These are phyloP conservation scores for Tricholoma bakamatsutake DNA, from an alignment of 768 basidiomycete species.

Conservation along the genomic window DNA sequence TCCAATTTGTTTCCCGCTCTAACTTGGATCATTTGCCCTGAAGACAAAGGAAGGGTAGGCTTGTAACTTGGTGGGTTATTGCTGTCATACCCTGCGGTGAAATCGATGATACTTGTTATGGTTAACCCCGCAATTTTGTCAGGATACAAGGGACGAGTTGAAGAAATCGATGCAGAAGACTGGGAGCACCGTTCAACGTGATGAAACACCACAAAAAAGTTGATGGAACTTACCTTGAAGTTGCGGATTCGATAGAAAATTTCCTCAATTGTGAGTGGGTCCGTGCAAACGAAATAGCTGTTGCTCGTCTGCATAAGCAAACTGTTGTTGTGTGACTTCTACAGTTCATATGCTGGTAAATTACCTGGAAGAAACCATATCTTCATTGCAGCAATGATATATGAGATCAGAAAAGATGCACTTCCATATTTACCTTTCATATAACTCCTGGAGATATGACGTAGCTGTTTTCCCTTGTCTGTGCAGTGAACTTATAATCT, in stretches of 20 bases:
- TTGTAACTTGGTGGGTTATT: constrained; percentile 59
- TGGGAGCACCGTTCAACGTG: background rate
- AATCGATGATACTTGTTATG: constrained; percentile 62
- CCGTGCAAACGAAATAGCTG: constrained; percentile 74
- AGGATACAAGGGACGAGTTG: constrained; percentile 44
- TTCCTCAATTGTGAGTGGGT: constrained; percentile 54
- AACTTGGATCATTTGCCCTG: constrained; percentile 85
- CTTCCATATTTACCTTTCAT: constrained; percentile 38
- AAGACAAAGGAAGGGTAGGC: constrained; percentile 63
- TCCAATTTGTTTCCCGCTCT: constrained; percentile 38
- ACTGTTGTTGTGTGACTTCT: background rate
- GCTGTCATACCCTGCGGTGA: constrained; percentile 76
- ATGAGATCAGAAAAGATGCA: background rate
- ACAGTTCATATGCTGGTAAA: background rate
- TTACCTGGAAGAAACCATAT: constrained; percentile 75
- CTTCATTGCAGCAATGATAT: constrained; percentile 25
- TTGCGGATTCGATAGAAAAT: constrained; percentile 68
- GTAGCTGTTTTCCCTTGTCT: constrained; percentile 47
- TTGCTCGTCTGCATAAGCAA: constrained; percentile 56
- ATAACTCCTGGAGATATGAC: constrained; percentile 56
- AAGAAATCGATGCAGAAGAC: constrained; percentile 8
- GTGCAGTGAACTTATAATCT: constrained; percentile 52
- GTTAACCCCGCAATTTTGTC: constrained; percentile 50
- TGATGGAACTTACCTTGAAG: constrained; percentile 35
- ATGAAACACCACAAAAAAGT: background rate